Conservation (phyloP, 306 rosid genomes). For the Vigna reflexopilosa region DNA sequence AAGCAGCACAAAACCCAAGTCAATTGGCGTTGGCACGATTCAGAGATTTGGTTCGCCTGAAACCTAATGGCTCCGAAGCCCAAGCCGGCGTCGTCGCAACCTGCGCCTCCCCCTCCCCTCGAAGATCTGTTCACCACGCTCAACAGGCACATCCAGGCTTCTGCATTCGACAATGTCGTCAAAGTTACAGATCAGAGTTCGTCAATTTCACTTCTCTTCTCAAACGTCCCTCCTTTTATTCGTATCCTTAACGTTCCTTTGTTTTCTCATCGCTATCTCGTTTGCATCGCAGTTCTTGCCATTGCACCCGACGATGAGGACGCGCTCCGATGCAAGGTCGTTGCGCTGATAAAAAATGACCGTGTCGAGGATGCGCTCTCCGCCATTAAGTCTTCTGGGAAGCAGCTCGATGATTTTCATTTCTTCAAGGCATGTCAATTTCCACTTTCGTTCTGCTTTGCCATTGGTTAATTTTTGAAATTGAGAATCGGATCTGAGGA, state of each 20-base stretch:
- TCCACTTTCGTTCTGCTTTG: neutral
- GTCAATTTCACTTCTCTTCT: neutral
- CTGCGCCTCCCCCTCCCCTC: slow-evolving; percentile 69
- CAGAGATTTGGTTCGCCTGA: slow-evolving; percentile 31
- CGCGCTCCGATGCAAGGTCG: slow-evolving; percentile 86
- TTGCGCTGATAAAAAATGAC: slow-evolving; percentile 78
- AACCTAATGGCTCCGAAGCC: slow-evolving; percentile 86
- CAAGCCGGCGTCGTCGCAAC: slow-evolving; percentile 51
- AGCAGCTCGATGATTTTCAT: slow-evolving; percentile 58
- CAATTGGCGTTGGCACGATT: neutral
- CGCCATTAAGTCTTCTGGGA: slow-evolving; percentile 60
- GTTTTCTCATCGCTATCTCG: neutral
- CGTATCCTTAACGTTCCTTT: neutral
- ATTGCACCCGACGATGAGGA: slow-evolving; percentile 79
- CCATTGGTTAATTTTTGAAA: neutral
- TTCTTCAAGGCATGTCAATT: slow-evolving; percentile 66
- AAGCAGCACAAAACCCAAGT: neutral
- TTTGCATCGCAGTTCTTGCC: slow-evolving; percentile 68
- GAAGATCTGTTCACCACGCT: slow-evolving; percentile 90
- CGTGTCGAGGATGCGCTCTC: slow-evolving; percentile 68
- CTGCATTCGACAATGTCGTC: slow-evolving; percentile 71
- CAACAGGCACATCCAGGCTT: slow-evolving; percentile 70
- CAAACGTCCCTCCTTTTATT: neutral
- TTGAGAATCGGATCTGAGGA: slow-evolving; percentile 13
- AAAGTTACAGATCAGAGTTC: slow-evolving; percentile 90